A percentile compares a stretch with the other conserved stretches of the same genome.
Evolutionary conservation across 805 yeast genomes (phyloP).

Genomic region (Candida tallmaniae): DNA sequence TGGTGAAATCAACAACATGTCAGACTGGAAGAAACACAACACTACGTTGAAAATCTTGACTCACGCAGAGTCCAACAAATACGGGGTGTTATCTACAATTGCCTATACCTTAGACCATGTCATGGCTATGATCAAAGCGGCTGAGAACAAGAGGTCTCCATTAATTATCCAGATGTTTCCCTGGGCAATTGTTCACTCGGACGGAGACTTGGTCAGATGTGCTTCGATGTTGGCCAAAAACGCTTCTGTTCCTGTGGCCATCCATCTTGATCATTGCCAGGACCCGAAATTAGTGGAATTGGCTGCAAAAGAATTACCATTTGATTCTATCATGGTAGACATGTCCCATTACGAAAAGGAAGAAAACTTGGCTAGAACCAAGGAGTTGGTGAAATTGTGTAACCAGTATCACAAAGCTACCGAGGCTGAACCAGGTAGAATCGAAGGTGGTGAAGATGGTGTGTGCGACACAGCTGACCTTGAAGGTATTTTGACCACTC

Average conservation of each 20-base stretch:
- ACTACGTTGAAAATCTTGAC: too few species aligned
- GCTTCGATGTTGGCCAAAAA: constrained; percentile 18
- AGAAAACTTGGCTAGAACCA: constrained; percentile 24
- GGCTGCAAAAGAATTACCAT: constrained; percentile 30
- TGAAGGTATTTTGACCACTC: constrained; percentile 30
- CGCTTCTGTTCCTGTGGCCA: constrained; percentile 31
- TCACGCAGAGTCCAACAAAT: too few species aligned
- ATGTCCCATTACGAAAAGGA: constrained; percentile 32
- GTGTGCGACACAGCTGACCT: constrained; percentile 15
- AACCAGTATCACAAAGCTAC: constrained; percentile 24
- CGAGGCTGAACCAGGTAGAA: constrained; percentile 37
- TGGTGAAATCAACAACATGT: too few species aligned
- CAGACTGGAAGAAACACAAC: too few species aligned
- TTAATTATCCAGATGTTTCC: too few species aligned
- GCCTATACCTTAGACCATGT: too few species aligned
- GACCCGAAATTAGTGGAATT: constrained; percentile 21
- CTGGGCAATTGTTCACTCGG: too few species aligned
- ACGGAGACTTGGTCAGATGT: constrained; percentile 23
- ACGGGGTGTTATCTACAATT: too few species aligned
- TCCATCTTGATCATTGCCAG: constrained; percentile 35
- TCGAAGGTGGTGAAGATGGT: constrained; percentile 37
- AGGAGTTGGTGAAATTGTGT: constrained; percentile 24
- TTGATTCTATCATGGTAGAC: constrained; percentile 38
- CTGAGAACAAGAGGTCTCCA: too few species aligned
- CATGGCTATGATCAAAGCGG: too few species aligned